Base-by-base conservation (phyloP, 495 filamentous ascomycete species). In the Neurospora sp. region DNA sequence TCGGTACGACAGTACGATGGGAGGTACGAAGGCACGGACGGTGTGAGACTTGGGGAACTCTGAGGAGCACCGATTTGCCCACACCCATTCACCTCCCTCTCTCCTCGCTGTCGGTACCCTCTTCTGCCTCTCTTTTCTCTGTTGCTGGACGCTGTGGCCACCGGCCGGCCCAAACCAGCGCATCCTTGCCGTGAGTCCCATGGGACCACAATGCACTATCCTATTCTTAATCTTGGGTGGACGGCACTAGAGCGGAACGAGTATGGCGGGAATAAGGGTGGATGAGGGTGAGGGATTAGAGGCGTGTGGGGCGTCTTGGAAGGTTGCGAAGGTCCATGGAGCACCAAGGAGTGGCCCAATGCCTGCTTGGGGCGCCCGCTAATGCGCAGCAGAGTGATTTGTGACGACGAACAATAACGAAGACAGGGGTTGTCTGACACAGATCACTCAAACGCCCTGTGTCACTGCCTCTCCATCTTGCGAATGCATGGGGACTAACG, bases 151-250 rank as follows among this genome's bases (percentile, higher is more conserved):
- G 72, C 48, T 28, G 72, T 71, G 70, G 71, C 72, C 73, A 74
- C 73, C 74, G 74, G 70, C 70, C 74, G 71, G 39, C 78, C 75
- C 77, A 75, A 74, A 77, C 77, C 78, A 80, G 71, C 74, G 69
- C 78, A 79, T 72, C 78, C 73, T 77, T 66, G 73, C 69, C 71
- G 38, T 71, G 71, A 78, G 75, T 71, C 74, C 75, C 74, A 74
- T 75, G 76, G 75, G 59, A 74, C 70, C 71, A 75, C 75, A 76
- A 77, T 80, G 78, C 78, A 72, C 74, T 74, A 76, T 73, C 77
- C 79, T 81, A 78, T 81, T 80, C 75, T 78, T 78, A 80, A 80
- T 80, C 74, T 76, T 76, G 72, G 76, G 74, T 74, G 72, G 74
- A 73, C 74, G 76, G 75, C 77, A 74, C 79, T 78, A 80, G 74